A percentile compares a stretch with the other conserved stretches of the same genome.
Conservation (phyloP, 345 rosid species). For the Ceriops decandra region DNA sequence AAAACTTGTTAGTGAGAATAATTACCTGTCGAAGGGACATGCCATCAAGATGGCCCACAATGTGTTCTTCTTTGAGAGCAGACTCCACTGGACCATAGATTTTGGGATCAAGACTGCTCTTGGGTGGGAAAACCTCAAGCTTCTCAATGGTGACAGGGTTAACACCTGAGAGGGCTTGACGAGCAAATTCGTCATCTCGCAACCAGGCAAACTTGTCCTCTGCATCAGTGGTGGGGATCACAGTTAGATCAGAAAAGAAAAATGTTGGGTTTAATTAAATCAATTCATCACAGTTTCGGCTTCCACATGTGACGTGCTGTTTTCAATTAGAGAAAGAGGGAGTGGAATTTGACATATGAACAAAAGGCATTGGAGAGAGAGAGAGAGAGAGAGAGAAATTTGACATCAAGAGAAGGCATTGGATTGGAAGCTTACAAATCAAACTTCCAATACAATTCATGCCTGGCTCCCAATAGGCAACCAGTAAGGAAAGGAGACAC, state of each 20-base stretch:
- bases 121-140: conserved; percentile 69
- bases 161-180: conserved; percentile 83
- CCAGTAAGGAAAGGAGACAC: conserved; percentile 5
- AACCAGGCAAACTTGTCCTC: conserved; percentile 99
- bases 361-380: too few relatives aligned
- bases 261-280: not conserved
- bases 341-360: not conserved
- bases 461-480: conserved; percentile 5
- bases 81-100: conserved; percentile 69
- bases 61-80: conserved; percentile 85
- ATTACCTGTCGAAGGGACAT: conserved; percentile 76
- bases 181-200: conserved; percentile 95
- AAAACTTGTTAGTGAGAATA: too few relatives aligned
- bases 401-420: not conserved
- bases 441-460: not conserved
- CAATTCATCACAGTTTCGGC: not conserved
- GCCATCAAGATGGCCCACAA: conserved; percentile 63
- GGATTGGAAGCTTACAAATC: not conserved
- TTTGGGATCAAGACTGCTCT: conserved; percentile 75
- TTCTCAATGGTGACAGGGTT: conserved; percentile 83
- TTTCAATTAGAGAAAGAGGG: not conserved
- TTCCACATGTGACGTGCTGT: conserved; percentile 4
- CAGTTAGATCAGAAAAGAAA: conserved; percentile 9
- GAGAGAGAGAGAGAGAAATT: not conserved
- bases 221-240: conserved; percentile 28